These are phyloP conservation scores for Exobasidium rhododendri DNA, from an alignment of 1,284 basidiomycete genomes.

Conservation along the genomic window DNA sequence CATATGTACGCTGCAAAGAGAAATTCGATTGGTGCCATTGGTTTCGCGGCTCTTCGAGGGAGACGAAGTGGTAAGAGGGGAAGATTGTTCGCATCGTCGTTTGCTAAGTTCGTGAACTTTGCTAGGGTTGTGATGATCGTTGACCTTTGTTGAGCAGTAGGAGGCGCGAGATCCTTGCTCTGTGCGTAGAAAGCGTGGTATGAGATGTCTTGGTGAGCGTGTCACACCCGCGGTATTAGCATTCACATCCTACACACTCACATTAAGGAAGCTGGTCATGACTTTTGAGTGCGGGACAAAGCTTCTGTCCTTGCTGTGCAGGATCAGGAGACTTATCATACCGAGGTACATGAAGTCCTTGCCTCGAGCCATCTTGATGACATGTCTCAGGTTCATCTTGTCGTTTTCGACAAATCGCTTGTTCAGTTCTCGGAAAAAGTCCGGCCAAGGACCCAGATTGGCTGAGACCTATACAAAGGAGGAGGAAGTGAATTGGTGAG, in stretches of 20 bases:
- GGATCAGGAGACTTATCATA: constrained; percentile 30
- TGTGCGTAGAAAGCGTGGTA: no score
- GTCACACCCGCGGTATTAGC: no score
- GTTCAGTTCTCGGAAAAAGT: constrained; percentile 35
- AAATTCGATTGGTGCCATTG: constrained; percentile 33
- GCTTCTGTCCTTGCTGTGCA: not conserved
- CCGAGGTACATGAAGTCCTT: constrained; percentile 32
- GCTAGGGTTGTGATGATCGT: constrained; percentile 23
- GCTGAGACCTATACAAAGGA: constrained; percentile 1
- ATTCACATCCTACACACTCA: no score
- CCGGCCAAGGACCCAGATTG: constrained; percentile 29
- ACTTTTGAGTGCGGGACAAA: not conserved
- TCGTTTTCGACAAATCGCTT: constrained; percentile 32
- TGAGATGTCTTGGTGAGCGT: no score
- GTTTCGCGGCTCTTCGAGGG: constrained; percentile 18
- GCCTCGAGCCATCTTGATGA: constrained; percentile 25
- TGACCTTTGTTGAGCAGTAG: not conserved
- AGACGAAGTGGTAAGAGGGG: constrained; percentile 28
- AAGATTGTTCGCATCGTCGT: constrained; percentile 22
- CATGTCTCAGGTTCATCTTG: constrained; percentile 15
- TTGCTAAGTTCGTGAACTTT: constrained; percentile 27
- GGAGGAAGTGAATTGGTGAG: not conserved
- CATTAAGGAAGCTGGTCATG: not conserved
- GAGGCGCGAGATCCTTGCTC: not conserved
- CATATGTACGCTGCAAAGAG: constrained; percentile 29